Evolutionary conservation across 1,139 yeast genomes (phyloP).

Genomic region (Debaryomyces subglobosus): DNA sequence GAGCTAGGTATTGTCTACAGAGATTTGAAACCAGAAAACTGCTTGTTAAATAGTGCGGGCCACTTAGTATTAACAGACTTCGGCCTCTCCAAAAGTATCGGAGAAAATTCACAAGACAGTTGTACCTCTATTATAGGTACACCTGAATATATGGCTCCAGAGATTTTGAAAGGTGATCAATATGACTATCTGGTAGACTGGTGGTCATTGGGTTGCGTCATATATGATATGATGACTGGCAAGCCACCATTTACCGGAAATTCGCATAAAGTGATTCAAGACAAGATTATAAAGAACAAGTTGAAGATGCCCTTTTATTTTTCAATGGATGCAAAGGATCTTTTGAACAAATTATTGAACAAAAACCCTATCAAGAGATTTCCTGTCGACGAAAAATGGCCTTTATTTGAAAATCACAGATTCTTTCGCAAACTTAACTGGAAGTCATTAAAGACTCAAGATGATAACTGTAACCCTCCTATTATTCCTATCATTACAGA

Average conservation of each 20-base stretch:
- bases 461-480: conserved; percentile 27
- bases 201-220: conserved; percentile 45
- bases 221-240: conserved; percentile 90
- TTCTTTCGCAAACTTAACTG: conserved; percentile 37
- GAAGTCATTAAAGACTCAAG: conserved; percentile 27
- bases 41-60: conserved; percentile 74
- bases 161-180: conserved; percentile 34
- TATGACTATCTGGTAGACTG: conserved; percentile 39
- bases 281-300: conserved; percentile 73
- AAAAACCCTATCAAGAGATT: conserved; percentile 75
- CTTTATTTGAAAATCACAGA: conserved; percentile 27
- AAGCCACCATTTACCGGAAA: conserved; percentile 92
- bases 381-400: conserved; percentile 59
- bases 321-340: conserved; percentile 79
- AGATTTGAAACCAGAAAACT: conserved; percentile 90
- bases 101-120: conserved; percentile 29
- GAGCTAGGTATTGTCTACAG: conserved; percentile 51
- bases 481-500: conserved; percentile 38
- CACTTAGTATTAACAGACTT: conserved; percentile 85
- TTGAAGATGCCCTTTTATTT: conserved; percentile 76
- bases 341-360: conserved; percentile 67
- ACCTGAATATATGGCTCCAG: conserved; percentile 54
- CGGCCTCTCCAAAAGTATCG: conserved; percentile 78
- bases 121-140: conserved; percentile 86
- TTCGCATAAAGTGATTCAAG: conserved; percentile 74